Evolutionary conservation across 345 rosid species (phyloP).

Genomic region (Pugionium dolabratum): DNA sequence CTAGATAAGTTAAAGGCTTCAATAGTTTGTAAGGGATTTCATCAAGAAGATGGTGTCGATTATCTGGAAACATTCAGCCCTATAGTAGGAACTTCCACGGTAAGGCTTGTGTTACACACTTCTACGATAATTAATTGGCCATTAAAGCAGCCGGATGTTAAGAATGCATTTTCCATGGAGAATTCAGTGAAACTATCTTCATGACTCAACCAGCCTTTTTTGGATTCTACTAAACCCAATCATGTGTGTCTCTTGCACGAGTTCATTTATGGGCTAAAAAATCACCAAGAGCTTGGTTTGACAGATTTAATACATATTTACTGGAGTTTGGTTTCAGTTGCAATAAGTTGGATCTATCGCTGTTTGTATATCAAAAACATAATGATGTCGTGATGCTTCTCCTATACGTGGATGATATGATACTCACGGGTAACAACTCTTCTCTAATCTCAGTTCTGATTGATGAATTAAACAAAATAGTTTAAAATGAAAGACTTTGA

Average conservation of each 20-base stretch:
- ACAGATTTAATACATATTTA: not conserved
- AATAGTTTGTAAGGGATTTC: not conserved
- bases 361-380: not conserved
- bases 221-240: not conserved
- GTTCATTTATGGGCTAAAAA: not conserved
- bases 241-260: not conserved
- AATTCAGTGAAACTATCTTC: accelerated
- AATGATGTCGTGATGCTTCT: not conserved
- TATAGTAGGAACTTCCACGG: not conserved
- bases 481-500: too few species aligned
- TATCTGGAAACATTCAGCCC: not conserved
- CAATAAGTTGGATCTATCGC: not conserved
- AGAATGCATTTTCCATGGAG: not conserved
- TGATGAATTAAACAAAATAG: too few species aligned
- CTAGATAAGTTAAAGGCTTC: not conserved
- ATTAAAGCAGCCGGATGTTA: not conserved
- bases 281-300: not conserved
- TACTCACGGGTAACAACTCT: not conserved
- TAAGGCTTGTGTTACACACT: not conserved
- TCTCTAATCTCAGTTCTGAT: too few species aligned
- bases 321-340: not conserved
- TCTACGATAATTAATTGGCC: not conserved
- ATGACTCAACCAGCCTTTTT: not conserved
- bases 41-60: not conserved
- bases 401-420: not conserved